Evolutionary conservation across 192 early-diverging fungal species (phyloP).

Genomic region (Powellomyces hirtus): DNA sequence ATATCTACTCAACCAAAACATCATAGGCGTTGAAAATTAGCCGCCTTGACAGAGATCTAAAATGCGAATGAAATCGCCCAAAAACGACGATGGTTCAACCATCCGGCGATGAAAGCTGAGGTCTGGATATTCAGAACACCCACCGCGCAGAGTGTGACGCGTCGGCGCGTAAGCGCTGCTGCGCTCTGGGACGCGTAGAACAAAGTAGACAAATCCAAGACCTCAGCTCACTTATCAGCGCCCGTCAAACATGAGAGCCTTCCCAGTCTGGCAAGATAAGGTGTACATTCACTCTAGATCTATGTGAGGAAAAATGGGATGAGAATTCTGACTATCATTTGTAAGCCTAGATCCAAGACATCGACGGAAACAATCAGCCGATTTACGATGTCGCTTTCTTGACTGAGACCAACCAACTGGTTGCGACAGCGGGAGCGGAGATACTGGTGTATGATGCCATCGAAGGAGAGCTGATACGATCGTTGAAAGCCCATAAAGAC

Average conservation of each 20-base stretch:
- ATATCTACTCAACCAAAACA: too few species aligned
- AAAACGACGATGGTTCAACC: too few species aligned
- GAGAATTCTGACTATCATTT: not conserved
- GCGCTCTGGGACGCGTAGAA: not conserved
- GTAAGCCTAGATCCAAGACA: slow-evolving; percentile 40
- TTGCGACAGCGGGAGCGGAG: slow-evolving; percentile 49
- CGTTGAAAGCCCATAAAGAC: slow-evolving; percentile 58
- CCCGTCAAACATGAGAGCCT: slow-evolving; percentile 35
- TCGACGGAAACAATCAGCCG: slow-evolving; percentile 41
- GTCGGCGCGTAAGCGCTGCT: not conserved
- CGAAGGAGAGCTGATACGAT: slow-evolving; percentile 52
- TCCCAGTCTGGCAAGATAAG: slow-evolving; percentile 34
- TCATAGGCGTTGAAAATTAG: too few species aligned
- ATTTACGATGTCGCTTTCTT: slow-evolving; percentile 54
- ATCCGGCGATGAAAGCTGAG: too few species aligned
- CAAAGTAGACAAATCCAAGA: not conserved
- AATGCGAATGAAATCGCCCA: too few species aligned
- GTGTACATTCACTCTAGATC: not conserved
- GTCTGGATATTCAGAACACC: too few species aligned
- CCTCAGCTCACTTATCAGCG: too few species aligned
- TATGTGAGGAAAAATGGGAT: not conserved
- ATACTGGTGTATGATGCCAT: slow-evolving; percentile 53
- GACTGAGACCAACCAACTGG: slow-evolving; percentile 47
- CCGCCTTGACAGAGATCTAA: too few species aligned
- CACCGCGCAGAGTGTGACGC: not conserved